phyloP scores from a whole-genome alignment of 768 basidiomycete species.

The Leucocoprinus birnbaumii region DNA sequence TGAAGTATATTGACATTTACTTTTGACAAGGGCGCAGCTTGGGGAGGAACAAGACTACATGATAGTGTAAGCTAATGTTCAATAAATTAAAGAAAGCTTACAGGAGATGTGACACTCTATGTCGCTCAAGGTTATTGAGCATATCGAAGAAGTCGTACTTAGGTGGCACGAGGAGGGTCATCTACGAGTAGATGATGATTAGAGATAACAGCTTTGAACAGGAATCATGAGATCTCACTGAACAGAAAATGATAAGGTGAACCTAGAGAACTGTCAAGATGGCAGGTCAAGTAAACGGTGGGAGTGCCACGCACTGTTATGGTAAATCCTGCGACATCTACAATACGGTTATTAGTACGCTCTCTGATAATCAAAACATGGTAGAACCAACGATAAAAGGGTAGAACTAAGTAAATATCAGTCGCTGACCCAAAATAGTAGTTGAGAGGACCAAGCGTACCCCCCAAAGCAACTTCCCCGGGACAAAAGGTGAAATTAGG shows the following conservation, averaged over 20 bases:
- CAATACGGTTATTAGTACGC: not conserved
- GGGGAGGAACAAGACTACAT: constrained; percentile 44
- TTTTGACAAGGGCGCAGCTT: constrained; percentile 49
- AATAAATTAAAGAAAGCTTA: constrained; percentile 17
- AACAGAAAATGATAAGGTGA: constrained; percentile 53
- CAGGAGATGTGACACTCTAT: constrained; percentile 48
- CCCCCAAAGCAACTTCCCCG: constrained; percentile 46
- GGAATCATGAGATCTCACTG: constrained; percentile 28
- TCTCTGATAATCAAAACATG: not conserved
- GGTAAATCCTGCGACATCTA: constrained; percentile 44
- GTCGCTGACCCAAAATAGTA: constrained; percentile 7
- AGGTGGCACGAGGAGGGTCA: constrained; percentile 44
- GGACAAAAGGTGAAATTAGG: constrained; percentile 36
- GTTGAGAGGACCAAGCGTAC: constrained; percentile 16
- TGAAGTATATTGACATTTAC: constrained; percentile 24
- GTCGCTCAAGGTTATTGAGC: constrained; percentile 41
- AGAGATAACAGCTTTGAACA: not conserved
- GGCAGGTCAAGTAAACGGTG: constrained; percentile 8
- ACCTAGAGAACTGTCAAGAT: constrained; percentile 31
- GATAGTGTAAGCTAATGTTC: not conserved
- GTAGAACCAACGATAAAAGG: constrained; percentile 42
- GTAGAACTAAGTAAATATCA: constrained; percentile 22
- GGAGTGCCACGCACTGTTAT: constrained; percentile 37
- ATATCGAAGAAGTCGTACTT: constrained; percentile 44
- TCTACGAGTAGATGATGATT: constrained; percentile 27